Percentiles rank a stretch among this genome's conserved stretches.
These are phyloP conservation scores for Taphrina sp. DNA, from an alignment of 1,139 yeast genomes.

Conservation along the genomic window DNA sequence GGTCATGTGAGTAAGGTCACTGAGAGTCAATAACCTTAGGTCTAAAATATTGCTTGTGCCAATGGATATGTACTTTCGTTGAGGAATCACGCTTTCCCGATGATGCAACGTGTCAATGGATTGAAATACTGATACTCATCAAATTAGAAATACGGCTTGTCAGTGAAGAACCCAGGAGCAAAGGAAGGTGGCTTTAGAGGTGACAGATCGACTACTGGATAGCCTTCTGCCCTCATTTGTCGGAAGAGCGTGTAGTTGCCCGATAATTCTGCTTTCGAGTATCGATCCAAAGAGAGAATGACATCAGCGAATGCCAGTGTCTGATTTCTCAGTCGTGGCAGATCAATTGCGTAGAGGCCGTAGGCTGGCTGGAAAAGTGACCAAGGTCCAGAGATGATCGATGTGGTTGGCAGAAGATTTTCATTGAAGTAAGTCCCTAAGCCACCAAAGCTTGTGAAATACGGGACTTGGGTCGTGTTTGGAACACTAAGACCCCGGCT, in stretches of 20 bases:
- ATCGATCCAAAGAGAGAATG: background rate
- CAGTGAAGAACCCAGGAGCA: slow-evolving; percentile 2
- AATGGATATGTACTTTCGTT: too few species aligned
- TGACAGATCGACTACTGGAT: background rate
- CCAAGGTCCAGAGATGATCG: slow-evolving; percentile 4
- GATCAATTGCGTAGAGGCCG: background rate
- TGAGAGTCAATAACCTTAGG: too few species aligned
- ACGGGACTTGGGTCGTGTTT: background rate
- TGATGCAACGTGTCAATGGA: too few species aligned
- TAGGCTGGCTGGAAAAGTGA: background rate
- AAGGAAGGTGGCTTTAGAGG: background rate
- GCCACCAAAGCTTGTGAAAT: background rate
- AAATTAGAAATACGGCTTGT: slow-evolving; percentile 1
- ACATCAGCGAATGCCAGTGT: slow-evolving; percentile 1
- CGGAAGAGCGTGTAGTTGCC: slow-evolving; percentile 1
- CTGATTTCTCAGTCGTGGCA: slow-evolving; percentile 1
- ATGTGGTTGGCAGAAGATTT: background rate
- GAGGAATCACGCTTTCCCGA: too few species aligned
- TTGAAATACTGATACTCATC: too few species aligned
- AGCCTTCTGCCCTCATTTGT: background rate
- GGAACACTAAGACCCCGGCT: background rate
- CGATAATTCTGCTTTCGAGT: background rate
- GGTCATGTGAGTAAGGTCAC: too few species aligned
- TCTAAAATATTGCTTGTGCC: too few species aligned
- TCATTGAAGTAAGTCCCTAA: background rate